Evolutionary conservation across 495 filamentous ascomycete genomes (phyloP), one percentile per base, ranked within the genome.

Genomic region (Rostrohypoxylon terebratum): DNA sequence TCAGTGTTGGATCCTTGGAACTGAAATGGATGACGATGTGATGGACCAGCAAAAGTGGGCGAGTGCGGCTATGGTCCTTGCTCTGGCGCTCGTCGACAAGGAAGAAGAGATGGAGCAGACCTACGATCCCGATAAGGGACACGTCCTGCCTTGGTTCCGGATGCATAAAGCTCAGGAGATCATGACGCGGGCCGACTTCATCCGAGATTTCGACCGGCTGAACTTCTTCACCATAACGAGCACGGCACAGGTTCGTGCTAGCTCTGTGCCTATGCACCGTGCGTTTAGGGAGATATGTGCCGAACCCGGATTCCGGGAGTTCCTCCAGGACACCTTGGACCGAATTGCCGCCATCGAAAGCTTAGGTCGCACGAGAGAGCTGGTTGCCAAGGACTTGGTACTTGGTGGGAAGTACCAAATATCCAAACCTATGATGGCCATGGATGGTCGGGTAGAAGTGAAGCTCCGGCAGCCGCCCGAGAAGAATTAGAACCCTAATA

Each of bases 21-120:
- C 78, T 45, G 92, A 93, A 69, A 98, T 98, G 94, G 96, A 99
- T 73, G 96, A 99, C 82, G 96, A 99, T 80, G 96, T 98, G 42
- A 98, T 99, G 96, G 94, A 98, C 76, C 91, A 98, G 81, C 96
- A 98, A 72, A 99, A 99, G 77, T 96, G 91, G 81, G 91, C 95
- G 80, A 79, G 90, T 13, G 93, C 95, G 7, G 94, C 96, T 14
- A 96, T 98, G 89, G 93, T 98, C 14, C 86, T 99, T 2, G 96
- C 96, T 55, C 91, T 92, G 67, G 92, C 93, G 9, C 88, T 99
- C 21, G 94, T 98, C 13, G 90, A 96, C 45, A 85, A 86, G 66
- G 92, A 94, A 76, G 79, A 88, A n/a, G 84, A 90, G 11, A 91
- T 90, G 78, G 86, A 87, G 20, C 80, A 75, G 25, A 88, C 75